Base-by-base conservation (phyloP, 2,329 filamentous ascomycete species). In the Calonectria crousiana region DNA sequence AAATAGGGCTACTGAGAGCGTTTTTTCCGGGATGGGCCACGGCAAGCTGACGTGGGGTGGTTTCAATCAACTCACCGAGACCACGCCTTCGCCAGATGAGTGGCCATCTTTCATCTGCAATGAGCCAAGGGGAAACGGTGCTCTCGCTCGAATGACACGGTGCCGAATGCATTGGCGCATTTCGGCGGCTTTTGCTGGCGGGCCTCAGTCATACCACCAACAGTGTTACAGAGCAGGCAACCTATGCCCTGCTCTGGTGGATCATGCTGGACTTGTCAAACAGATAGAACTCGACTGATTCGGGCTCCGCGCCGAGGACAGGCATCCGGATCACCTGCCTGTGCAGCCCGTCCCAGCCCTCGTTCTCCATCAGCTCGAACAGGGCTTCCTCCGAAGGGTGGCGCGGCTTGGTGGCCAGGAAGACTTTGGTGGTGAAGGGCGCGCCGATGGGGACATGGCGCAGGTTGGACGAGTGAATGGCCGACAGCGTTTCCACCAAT, bases 331-430 rank as follows among this genome's bases (percentile, higher is more conserved):
- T 77, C 9, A 83, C 82, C 51, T 86, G 84, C 49, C 85, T 82
- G 60, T 89, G 86, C 13, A 81, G 74, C 23, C 85, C 83, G 1
- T 69, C 71, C 90, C 90, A 92, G 3, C 85, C 85, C 2, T 86
- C 83, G 3, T 79, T 79, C 1, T 83, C 76, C 83, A 92, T 85
- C 26, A 90, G 79, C 8, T 84, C 83, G 72, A 90, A 91, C 23
- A 91, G 78, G 0, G 83, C 86, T 38, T 83, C 80, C 77, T 92
- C 90, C 0, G 89, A 90, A 3, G 86, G 83, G 74, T 92, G 90
- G 1, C 90, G 86, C 0, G 87, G 89, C 79, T 92, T 92, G 0
- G 89, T 90, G 3, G 89, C 88, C 16, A 92, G 77, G 28, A 92
- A 84, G 1, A 91, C 87, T 9, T 83, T 85, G n/a, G 88, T 87